Conservation (phyloP, 2,329 filamentous ascomycete genomes). For the Sclerotinia trifoliorum region DNA sequence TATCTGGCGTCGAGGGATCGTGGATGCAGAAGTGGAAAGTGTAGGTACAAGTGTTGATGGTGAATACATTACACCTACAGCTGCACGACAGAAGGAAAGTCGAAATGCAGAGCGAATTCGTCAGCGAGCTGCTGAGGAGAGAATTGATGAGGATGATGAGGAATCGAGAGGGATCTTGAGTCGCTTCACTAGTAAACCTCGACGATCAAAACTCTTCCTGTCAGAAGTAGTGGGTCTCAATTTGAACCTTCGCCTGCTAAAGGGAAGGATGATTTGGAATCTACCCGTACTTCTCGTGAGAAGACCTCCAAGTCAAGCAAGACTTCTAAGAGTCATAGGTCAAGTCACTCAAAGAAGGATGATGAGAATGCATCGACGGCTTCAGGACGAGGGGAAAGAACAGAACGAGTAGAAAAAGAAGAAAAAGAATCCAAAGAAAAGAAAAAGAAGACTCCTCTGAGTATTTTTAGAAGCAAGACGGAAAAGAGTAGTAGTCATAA, state of each 20-base stretch:
- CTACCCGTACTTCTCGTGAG: background rate
- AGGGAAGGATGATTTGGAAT: background rate
- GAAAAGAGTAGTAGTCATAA: conserved; percentile 15
- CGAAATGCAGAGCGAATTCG: conserved; percentile 27
- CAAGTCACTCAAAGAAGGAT: conserved; percentile 15
- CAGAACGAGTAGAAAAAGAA: background rate
- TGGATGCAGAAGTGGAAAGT: conserved; percentile 34
- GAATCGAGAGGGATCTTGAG: conserved; percentile 10
- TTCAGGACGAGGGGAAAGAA: background rate
- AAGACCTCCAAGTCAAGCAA: background rate
- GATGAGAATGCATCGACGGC: background rate
- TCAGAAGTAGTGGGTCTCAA: background rate
- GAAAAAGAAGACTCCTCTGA: conserved; percentile 18
- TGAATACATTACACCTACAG: conserved; percentile 40
- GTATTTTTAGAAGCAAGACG: conserved; percentile 12
- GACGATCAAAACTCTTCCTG: conserved; percentile 3
- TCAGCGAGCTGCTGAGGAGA: conserved; percentile 30
- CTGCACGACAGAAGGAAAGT: conserved; percentile 32
- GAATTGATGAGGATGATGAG: conserved; percentile 6
- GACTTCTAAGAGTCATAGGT: background rate
- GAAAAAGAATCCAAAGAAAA: background rate
- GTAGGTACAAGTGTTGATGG: conserved; percentile 39
- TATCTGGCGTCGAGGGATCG: conserved; percentile 40
- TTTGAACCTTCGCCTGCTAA: background rate
- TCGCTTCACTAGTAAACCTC: conserved; percentile 3